Base-by-base conservation (phyloP, 2,329 filamentous ascomycete species). In the Colletotrichum navitas region DNA sequence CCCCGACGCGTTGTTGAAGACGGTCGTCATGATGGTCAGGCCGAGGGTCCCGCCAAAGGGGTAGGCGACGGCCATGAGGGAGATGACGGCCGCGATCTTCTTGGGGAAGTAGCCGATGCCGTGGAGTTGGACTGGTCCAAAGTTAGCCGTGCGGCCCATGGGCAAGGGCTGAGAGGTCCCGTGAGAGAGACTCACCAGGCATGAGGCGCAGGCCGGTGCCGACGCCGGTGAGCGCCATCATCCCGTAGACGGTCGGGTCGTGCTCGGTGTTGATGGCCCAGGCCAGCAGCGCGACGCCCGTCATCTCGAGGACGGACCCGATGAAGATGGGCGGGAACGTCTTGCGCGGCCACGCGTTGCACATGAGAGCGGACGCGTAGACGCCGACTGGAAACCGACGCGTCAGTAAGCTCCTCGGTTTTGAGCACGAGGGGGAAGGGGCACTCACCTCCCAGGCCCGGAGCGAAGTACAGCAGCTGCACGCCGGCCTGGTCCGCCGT, bases 141-240 rank as follows among this genome's bases (percentile, higher is more conserved):
- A 1, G 34, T n/a, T 66, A 60, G 66, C 58, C 68, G 63, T 24
- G n/a, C 3, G 16, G 18, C 8, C 10, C 1, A 21, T 18, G 5
- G 34, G 26, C 5, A 12, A 0, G 14, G 36, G n/a, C 12, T 12
- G 24, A 36, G 14, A 18, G 34, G 34, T 8, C 14, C 8, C 26
- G 18, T 14, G 14, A 16, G 14, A 10, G 21, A 10, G 11, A 41
- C 73, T 61, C 76, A 68, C 79, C 76, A 7, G 89, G 89, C 87
- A 92, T 92, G 76, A 91, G 86, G n/a, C 90, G 85, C 16, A 92
- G 79, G 0, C 90, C 91, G 0, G 88, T 89, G 0, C 91, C 91
- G 0, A 84, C 85, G 1, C 91, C 91, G 0, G 89, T 85, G 1
- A 93, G 78, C 0, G 86, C 90, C 82, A 93, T 89, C 85, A 93